Evolutionary conservation across 768 basidiomycete genomes (phyloP), one percentile per base, ranked within the genome.

Genomic region (Panaeolus cyanescens): DNA sequence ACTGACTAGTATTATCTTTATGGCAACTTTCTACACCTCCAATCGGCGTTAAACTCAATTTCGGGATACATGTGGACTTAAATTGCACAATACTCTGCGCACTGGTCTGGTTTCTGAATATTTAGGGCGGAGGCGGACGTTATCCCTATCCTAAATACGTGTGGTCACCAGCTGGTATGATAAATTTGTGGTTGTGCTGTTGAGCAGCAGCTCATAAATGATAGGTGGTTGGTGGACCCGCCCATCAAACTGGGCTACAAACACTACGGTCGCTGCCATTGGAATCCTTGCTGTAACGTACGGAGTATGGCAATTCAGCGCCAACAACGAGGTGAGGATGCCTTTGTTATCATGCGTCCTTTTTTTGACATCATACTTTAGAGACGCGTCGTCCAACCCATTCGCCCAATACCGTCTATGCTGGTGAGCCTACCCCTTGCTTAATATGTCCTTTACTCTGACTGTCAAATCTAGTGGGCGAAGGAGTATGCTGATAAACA

Each of bases 191-290:
- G 15, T 7, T n/a, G 6, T 34, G 28, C 5, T n/a, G 17, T 5
- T 34, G 32, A 22, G 22, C 22, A 37, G 28, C 60, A 30, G 10
- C 36, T 59, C 58, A 50, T 28, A 31, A 50, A 64, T 45, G 54
- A 89, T 50, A 94, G 94, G 95, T 78, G 95, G 95, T 68, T 98
- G 95, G 95, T 98, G 95, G 95, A 85, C 87, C 33, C 86, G 93
- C 19, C 95, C 95, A 6, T 79, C 86, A 22, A 96, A 95, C 78
- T 97, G 95, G 95, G 86, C 85, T 60, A 74, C 85, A 28, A 96
- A 95, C 79, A 96, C 95, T 2, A 85, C 84, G 1, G 84, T 96
- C 56, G 82, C 84, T 17, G 83, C 85, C 62, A 78, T 81, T 58
- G 92, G 92, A 3, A 89, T 96, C 59, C 75, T 85, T 37, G 80